Evolutionary conservation across 1,284 basidiomycete genomes (phyloP), one percentile per base, ranked within the genome.

Genomic region (Pterulicium gracile): DNA sequence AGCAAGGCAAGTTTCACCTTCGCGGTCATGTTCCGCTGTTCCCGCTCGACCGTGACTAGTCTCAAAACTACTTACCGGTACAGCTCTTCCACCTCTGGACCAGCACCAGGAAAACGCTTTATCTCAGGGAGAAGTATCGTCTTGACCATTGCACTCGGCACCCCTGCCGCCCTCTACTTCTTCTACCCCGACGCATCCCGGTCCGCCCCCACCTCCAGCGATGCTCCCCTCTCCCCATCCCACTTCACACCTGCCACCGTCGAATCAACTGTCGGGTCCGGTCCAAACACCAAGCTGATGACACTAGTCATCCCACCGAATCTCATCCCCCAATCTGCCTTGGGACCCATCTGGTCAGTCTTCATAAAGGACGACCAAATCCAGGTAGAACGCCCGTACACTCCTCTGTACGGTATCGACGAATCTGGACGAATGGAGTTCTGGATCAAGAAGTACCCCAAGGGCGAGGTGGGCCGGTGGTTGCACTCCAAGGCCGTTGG

Each of bases 331-430:
- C 7, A 46, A 34, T 21, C 35, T 41, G 18, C 39, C 17, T 40
- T 14, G 1, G 13, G 39, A 34, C 70, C 83, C 3, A 77, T 90
- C 49, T 88, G 80, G 75, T 83, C 83, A 22, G 63, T 92, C 15
- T 90, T 73, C 58, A 70, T 91, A 58, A 90, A 90, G 55, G 86
- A 92, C 56, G 82, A 84, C 51, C 88, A 88, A 53, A 85, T 92
- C 17, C 88, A 91, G 61, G 85, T 91, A n/a, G 88, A 92, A 57
- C 64, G 88, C 44, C 79, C 87, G 2, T 92, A 89, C 57, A 92
- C 89, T 3, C 86, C 88, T 0, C 61, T 89, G 35, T 70, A 79
- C 52, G 81, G 85, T 12, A 65, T 88, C 18, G 79, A 83, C 47
- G 60, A 69, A 49, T 58, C 78, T 24, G 79, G 84, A 1, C 63